phyloP scores from a whole-genome alignment of 331 rosid species.

The Erythrophleum ivorense region DNA sequence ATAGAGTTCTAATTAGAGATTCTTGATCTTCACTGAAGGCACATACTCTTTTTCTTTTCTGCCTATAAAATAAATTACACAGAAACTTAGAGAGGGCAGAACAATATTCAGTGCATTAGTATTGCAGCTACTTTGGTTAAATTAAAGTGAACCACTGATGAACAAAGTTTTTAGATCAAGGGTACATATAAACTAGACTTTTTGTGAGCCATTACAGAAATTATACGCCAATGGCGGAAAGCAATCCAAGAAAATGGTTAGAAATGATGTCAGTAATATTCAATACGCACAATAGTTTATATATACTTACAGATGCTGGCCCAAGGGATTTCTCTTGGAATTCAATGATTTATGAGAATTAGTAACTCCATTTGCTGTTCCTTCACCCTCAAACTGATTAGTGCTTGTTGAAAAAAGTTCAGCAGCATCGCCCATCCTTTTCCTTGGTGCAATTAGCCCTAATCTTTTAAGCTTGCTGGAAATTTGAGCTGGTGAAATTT shows the following conservation, averaged over 20 bases:
- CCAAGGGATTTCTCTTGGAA: slow-evolving; percentile 46
- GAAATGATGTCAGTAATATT: slow-evolving; percentile 10
- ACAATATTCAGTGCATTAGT: slow-evolving; percentile 2
- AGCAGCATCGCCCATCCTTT: slow-evolving; percentile 43
- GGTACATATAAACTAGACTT: neutral
- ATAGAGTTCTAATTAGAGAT: slow-evolving; percentile 66
- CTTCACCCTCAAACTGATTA: slow-evolving; percentile 48
- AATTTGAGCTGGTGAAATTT: slow-evolving; percentile 71
- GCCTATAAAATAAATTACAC: slow-evolving; percentile 50
- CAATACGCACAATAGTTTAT: slow-evolving; percentile 32
- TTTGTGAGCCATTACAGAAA: neutral
- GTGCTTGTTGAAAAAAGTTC: slow-evolving; percentile 44
- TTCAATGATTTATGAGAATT: slow-evolving; percentile 40
- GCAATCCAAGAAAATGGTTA: neutral
- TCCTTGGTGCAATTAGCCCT: slow-evolving; percentile 64
- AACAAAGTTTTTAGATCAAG: slow-evolving; percentile 5
- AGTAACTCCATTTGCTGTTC: slow-evolving; percentile 32
- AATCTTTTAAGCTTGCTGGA: slow-evolving; percentile 71
- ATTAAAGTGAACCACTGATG: slow-evolving; percentile 12
- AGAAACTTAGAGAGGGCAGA: slow-evolving; percentile 12
- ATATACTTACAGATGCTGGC: slow-evolving; percentile 61
- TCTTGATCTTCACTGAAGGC: slow-evolving; percentile 83
- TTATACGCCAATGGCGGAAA: neutral
- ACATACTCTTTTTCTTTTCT: slow-evolving; percentile 63
- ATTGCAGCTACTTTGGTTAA: slow-evolving; percentile 6